Evolutionary conservation across 2,329 filamentous ascomycete genomes (phyloP).

Genomic region (Neofusicoccum sp.): DNA sequence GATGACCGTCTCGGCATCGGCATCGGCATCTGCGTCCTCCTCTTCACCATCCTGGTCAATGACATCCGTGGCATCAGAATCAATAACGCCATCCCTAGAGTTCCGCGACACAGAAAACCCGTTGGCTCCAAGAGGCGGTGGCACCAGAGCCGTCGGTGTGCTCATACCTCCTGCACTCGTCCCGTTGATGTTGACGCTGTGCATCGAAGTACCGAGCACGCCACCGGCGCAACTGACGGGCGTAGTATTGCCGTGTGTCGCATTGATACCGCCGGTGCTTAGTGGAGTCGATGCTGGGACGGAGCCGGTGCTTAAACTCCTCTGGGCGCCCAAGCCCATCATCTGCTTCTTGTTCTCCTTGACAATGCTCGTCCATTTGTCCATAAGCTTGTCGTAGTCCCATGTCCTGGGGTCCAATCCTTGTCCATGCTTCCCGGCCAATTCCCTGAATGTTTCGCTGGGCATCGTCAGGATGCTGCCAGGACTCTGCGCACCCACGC

Average conservation of each 20-base stretch:
- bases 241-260: not conserved
- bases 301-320: conserved; percentile 25
- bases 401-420: conserved; percentile 38
- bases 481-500: conserved; percentile 22
- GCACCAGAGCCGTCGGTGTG: not conserved
- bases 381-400: conserved; percentile 41
- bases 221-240: not conserved
- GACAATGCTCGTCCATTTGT: conserved; percentile 39
- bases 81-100: conserved; percentile 5
- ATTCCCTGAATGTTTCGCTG: conserved; percentile 38
- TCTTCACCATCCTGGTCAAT: conserved; percentile 11
- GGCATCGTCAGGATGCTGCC: conserved; percentile 38
- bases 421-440: conserved; percentile 30
- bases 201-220: not conserved
- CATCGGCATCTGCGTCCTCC: conserved; percentile 16
- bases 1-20: conserved; percentile 15
- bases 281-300: not conserved
- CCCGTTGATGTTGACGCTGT: conserved; percentile 2
- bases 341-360: conserved; percentile 30
- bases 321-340: conserved; percentile 36
- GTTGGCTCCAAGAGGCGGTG: not conserved
- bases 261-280: not conserved
- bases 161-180: not conserved
- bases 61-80: conserved; percentile 15
- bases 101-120: conserved; percentile 1